Evolutionary conservation across 2,329 filamentous ascomycete genomes (phyloP), one percentile per base, ranked within the genome.

Genomic region (Aspergillus versicolor): DNA sequence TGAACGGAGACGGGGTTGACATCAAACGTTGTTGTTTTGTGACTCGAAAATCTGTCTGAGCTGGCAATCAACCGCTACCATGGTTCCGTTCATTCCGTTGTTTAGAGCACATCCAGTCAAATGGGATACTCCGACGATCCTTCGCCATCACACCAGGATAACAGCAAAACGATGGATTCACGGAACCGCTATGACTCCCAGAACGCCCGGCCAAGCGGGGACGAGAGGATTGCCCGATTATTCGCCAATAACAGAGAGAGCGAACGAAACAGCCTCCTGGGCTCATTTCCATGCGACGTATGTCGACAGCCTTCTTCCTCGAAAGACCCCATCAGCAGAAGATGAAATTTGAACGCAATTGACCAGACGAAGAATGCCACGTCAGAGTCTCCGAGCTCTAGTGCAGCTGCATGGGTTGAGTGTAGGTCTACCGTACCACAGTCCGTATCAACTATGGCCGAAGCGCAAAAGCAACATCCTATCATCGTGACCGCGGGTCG

Each of bases 301-400:
- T 61, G 61, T 63, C 61, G 62, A 61, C 51, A 49, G 61, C 62
- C 59, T 65, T 43, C 44, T 63, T 56, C 58, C 64, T 61, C 63
- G 63, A 62, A 58, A 63, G 49, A 53, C 58, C 60, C 62, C 56
- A 61, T 55, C 62, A 58, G 54, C 63, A 67, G 63, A 58, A 58
- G 64, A 61, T 60, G 64, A 57, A 55, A 67, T 61, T 65, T 57
- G 57, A 49, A 65, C 50, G 56, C 54, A 56, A 45, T 61, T 59
- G 65, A 61, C 73, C 72, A 75, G 67, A 73, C 67, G 62, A 60
- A 65, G 63, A 57, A 57, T 66, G 73, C 73, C 73, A 75, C 73
- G 73, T 75, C 73, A 75, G 71, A 73, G 67, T 66, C 64, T 69
- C 67, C 63, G 69, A 70, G 66, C 62, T 71, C 64, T 73, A 68